Evolutionary conservation across 176 grass and related monocot genomes (phyloP), one percentile per base, ranked within the genome.

Genomic region (Secale cereale): DNA sequence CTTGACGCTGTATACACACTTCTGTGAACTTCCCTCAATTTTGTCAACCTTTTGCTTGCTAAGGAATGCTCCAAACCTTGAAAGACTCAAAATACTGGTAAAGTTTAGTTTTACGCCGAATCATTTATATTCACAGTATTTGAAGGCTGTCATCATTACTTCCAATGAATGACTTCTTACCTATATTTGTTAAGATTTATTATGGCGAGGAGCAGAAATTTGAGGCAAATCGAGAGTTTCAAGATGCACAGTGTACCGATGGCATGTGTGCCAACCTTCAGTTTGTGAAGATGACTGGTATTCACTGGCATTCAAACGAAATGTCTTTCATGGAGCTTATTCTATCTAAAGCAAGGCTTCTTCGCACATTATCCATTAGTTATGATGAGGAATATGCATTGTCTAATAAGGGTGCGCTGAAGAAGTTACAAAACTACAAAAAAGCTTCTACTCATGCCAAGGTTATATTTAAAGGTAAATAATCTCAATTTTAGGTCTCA

Each of bases 311-410:
- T 7, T 36, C 41, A 68, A 87, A 87, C 41, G 85, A 87, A 43
- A 76, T 76, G 70, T 57, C 43, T 59, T 85, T 85, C 69, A 85
- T 85, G 20, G 54, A 85, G 64, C 75, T 79, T 14, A 45, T 78
- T 60, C 75, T 85, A 0, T 86, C 65, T 39, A 86, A 86, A 79
- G 65, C 84, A 61, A 79, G 52, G 27, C 48, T 70, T 43, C 83
- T 87, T 76, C 85, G 48, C 26, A 59, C 45, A 32, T 67, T 87
- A 67, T 59, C 32, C 14, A 60, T 86, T 32, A 71, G 26, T 25
- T 25, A 17, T 60, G 23, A 52, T 70, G 48, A 14, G 19, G 1
- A 30, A 43, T 75, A n/a, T 12, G 27, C 36, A 61, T 26, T 71
- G 13, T 61, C 59, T 81, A 73, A 67, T 19, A 19, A 56, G 33